Percentiles rank a stretch among this genome's conserved stretches.
Conservation (phyloP, 2,329 filamentous ascomycete genomes). For the Dactylellina haptotyla region DNA sequence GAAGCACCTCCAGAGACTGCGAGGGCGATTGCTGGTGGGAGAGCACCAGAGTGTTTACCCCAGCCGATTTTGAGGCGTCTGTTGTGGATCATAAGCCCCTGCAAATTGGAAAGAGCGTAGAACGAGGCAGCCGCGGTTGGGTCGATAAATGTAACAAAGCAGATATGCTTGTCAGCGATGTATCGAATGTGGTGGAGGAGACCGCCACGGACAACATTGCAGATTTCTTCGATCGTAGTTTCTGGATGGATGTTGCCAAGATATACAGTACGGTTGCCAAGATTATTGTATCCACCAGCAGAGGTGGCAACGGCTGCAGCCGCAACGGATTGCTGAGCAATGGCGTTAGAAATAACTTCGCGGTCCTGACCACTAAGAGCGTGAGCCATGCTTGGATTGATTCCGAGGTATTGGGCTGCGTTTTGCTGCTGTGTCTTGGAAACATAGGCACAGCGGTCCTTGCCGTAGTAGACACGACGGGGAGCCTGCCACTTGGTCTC, state of each 20-base stretch:
- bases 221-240: conserved; percentile 99
- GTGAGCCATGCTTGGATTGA: conserved; percentile 94
- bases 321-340: conserved; percentile 96
- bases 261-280: conserved; percentile 97
- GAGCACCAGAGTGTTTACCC: conserved; percentile 97
- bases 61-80: conserved; percentile 97
- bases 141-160: conserved; percentile 99
- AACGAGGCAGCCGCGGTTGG: conserved; percentile 97
- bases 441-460: conserved; percentile 97
- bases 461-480: conserved; percentile 96
- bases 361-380: conserved; percentile 95
- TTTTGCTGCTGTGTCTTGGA: conserved; percentile 99
- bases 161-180: conserved; percentile 99
- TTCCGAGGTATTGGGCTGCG: conserved; percentile 95
- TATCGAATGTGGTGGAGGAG: conserved; percentile 98
- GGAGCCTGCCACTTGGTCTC: conserved; percentile 97
- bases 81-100: conserved; percentile 99
- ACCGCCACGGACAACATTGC: conserved; percentile 95
- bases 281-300: conserved; percentile 94
- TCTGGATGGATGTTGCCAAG: conserved; percentile 98
- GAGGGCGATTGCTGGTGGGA: conserved; percentile 93
- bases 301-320: conserved; percentile 96
- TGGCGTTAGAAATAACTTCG: conserved; percentile 92
- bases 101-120: conserved; percentile 95
- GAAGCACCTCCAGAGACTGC: conserved; percentile 96